phyloP scores from a whole-genome alignment of 306 rosid genomes.

The Rubus idaeus region DNA sequence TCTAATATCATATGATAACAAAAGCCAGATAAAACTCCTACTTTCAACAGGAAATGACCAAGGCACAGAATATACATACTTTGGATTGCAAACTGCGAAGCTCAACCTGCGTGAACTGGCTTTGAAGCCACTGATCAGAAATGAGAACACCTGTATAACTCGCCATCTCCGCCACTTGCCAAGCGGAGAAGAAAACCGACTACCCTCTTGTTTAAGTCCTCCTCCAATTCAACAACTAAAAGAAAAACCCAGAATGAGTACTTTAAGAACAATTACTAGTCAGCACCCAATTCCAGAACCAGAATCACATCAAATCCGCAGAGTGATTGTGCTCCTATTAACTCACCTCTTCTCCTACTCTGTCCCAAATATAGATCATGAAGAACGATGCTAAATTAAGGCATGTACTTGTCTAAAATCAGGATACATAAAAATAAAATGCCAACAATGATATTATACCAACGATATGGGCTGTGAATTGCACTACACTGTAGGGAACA shows the following conservation, averaged over 20 bases:
- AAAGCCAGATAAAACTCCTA: conserved; percentile 11
- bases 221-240: conserved; percentile 15
- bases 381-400: conserved; percentile 31
- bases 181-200: conserved; percentile 14
- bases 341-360: conserved; percentile 37
- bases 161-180: conserved; percentile 57
- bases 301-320: conserved; percentile 19
- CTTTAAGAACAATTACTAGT: conserved; percentile 1
- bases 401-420: neutral
- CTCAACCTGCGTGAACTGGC: conserved; percentile 95
- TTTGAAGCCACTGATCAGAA: conserved; percentile 89
- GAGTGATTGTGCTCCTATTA: conserved; percentile 26
- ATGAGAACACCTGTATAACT: conserved; percentile 77
- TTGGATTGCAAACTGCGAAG: conserved; percentile 80
- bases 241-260: conserved; percentile 16
- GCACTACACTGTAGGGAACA: neutral
- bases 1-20: neutral
- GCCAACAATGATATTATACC: neutral
- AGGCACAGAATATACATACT: conserved; percentile 41
- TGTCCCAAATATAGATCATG: conserved; percentile 35
- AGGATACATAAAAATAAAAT: neutral
- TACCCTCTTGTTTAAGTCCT: conserved; percentile 20
- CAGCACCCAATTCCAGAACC: conserved; percentile 29
- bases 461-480: neutral
- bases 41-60: conserved; percentile 10